These are phyloP conservation scores for Periconia digitata DNA, from an alignment of 2,329 filamentous ascomycete species.

Conservation along the genomic window DNA sequence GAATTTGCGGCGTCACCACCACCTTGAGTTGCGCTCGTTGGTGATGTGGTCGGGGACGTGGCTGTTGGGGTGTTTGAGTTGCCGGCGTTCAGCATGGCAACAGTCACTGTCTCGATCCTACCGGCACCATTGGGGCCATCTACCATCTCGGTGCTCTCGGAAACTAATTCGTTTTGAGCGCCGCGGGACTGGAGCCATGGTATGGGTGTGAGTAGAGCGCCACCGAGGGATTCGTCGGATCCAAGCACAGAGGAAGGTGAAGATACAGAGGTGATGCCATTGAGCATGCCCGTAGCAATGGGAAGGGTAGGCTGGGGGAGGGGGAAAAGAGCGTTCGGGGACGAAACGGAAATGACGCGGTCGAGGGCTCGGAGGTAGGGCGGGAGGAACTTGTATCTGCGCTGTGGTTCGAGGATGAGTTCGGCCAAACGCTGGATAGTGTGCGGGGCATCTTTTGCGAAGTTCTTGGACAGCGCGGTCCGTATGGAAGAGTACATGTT, in stretches of 20 bases:
- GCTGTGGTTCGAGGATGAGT: constrained; percentile 73
- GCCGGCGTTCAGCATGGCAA: constrained; percentile 56
- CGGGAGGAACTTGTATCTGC: constrained; percentile 78
- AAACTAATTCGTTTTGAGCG: constrained; percentile 62
- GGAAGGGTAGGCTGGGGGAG: constrained; percentile 65
- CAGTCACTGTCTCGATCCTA: constrained; percentile 77
- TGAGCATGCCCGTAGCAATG: constrained; percentile 55
- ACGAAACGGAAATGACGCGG: constrained; percentile 87
- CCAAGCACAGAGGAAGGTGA: constrained; percentile 57
- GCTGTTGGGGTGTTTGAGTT: not conserved
- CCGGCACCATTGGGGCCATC: constrained; percentile 79
- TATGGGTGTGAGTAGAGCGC: constrained; percentile 89
- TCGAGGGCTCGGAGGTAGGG: constrained; percentile 90
- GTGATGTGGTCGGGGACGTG: constrained; percentile 5
- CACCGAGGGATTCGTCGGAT: constrained; percentile 85
- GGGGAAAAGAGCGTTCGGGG: constrained; percentile 76
- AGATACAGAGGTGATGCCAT: constrained; percentile 59
- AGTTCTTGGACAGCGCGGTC: constrained; percentile 64
- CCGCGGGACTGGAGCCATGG: constrained; percentile 69
- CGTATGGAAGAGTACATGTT: constrained; percentile 39
- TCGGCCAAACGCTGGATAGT: constrained; percentile 92
- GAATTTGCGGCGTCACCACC: constrained; percentile 10
- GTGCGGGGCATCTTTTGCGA: constrained; percentile 77
- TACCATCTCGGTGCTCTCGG: constrained; percentile 77
- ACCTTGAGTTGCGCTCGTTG: too few species aligned